A percentile compares a stretch with the other conserved stretches of the same genome.
Conservation (phyloP, 1,139 yeast species). For the Suhomyces kunorum region DNA sequence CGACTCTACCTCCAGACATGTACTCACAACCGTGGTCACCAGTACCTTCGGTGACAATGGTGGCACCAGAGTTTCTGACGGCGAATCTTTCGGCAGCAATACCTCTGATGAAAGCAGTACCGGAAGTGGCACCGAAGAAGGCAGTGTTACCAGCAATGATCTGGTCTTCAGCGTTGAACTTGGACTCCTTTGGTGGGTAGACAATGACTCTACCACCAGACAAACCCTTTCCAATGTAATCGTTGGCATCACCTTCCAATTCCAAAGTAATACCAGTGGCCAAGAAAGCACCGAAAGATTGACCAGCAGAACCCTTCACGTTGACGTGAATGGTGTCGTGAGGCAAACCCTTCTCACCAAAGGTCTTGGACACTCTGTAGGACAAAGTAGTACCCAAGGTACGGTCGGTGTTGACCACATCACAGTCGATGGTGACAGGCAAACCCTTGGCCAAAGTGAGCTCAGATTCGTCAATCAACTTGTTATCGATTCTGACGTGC, state of each 20-base stretch:
- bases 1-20: slow-evolving; percentile 99
- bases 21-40: slow-evolving; percentile 99
- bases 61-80: slow-evolving; percentile 98
- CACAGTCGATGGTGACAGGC: slow-evolving; percentile 91
- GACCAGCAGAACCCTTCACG: slow-evolving; percentile 93
- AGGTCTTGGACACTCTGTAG: slow-evolving; percentile 87
- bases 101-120: slow-evolving; percentile 92
- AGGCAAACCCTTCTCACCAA: slow-evolving; percentile 92
- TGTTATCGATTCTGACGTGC: slow-evolving; percentile 92
- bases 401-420: slow-evolving; percentile 93
- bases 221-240: slow-evolving; percentile 95
- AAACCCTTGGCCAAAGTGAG: slow-evolving; percentile 89
- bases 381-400: slow-evolving; percentile 93
- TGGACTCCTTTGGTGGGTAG: slow-evolving; percentile 84
- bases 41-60: slow-evolving; percentile 93
- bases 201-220: slow-evolving; percentile 94
- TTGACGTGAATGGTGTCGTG: slow-evolving; percentile 95
- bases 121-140: slow-evolving; percentile 96
- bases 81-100: slow-evolving; percentile 98
- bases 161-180: slow-evolving; percentile 92
- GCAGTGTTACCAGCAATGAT: slow-evolving; percentile 97
- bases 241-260: slow-evolving; percentile 96
- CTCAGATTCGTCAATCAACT: slow-evolving; percentile 94
- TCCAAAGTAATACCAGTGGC: slow-evolving; percentile 96
- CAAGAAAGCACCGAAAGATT: slow-evolving; percentile 96